Percentiles rank a stretch among this genome's conserved stretches.
Evolutionary conservation across 352 stramenopile genomes (phyloP).

Genomic region (Pythium rishiriense): DNA sequence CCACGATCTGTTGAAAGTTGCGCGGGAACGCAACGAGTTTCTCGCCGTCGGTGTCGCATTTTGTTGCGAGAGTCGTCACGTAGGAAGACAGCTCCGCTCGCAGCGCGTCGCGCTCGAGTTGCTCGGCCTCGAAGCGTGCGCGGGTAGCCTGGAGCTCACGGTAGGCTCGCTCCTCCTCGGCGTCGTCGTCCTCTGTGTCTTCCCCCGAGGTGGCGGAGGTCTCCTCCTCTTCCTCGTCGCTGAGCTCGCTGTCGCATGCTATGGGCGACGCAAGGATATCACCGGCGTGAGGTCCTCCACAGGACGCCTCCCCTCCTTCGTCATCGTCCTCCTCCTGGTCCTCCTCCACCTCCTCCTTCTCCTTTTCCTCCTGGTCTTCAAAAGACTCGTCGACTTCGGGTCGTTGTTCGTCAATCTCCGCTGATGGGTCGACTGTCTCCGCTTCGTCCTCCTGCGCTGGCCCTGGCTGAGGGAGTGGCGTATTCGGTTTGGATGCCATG

Average conservation of each 20-base stretch:
- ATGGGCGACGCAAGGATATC: background rate
- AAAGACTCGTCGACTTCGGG: conserved; percentile 21
- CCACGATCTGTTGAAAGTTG: conserved; percentile 67
- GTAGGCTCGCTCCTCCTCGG: conserved; percentile 34
- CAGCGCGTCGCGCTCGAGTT: conserved; percentile 39
- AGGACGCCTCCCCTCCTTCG: background rate
- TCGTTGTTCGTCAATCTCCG: background rate
- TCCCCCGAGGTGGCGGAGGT: background rate
- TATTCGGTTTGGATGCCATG: background rate
- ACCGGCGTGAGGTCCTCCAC: background rate
- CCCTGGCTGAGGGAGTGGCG: background rate
- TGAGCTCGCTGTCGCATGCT: background rate
- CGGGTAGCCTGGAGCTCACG: conserved; percentile 12
- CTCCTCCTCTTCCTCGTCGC: conserved; percentile 8
- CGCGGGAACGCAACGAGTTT: conserved; percentile 50
- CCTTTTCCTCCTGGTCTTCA: background rate
- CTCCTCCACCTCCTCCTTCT: background rate
- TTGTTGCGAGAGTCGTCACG: conserved; percentile 37
- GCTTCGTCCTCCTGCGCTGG: conserved; percentile 4
- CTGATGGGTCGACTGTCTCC: background rate
- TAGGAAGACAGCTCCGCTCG: conserved; percentile 50
- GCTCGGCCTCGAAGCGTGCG: conserved; percentile 27
- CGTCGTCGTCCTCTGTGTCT: background rate
- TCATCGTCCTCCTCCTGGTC: background rate
- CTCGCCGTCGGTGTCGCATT: conserved; percentile 49